Conservation (phyloP, 306 rosid species). For the Inga leiocalycina region DNA sequence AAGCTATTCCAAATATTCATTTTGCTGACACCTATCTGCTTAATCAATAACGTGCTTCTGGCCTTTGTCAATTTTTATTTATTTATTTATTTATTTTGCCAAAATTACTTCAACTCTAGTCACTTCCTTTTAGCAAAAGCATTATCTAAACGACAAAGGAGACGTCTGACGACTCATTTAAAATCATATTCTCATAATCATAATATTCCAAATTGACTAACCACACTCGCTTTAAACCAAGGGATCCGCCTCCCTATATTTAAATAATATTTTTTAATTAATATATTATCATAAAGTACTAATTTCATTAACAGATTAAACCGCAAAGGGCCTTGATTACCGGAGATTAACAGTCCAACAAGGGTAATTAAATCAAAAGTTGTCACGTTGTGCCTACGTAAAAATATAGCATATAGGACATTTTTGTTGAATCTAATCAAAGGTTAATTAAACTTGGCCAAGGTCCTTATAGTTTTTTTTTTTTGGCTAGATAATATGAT, state of each 20-base stretch:
- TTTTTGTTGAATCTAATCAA: neutral
- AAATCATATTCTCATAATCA: neutral
- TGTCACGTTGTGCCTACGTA: neutral
- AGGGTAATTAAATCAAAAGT: neutral
- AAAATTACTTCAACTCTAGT: neutral
- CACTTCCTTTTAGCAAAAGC: neutral
- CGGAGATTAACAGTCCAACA: slow-evolving; percentile 4
- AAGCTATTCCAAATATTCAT: too few species aligned
- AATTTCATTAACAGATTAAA: neutral
- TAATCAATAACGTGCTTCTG: too few species aligned
- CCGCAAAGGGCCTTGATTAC: neutral
- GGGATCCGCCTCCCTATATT: neutral
- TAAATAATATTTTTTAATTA: neutral
- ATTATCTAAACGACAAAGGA: neutral
- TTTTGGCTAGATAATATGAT: too few species aligned
- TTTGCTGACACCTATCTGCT: neutral
- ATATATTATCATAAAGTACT: neutral
- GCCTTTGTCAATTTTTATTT: neutral
- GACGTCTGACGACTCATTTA: neutral
- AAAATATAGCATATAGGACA: neutral
- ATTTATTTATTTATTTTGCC: neutral
- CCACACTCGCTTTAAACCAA: neutral
- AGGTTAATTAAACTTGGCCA: neutral
- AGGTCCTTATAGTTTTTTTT: neutral
- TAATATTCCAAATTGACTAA: neutral